Evolutionary conservation across 768 basidiomycete genomes (phyloP), one percentile per base, ranked within the genome.

Genomic region (Astraeus odoratus): DNA sequence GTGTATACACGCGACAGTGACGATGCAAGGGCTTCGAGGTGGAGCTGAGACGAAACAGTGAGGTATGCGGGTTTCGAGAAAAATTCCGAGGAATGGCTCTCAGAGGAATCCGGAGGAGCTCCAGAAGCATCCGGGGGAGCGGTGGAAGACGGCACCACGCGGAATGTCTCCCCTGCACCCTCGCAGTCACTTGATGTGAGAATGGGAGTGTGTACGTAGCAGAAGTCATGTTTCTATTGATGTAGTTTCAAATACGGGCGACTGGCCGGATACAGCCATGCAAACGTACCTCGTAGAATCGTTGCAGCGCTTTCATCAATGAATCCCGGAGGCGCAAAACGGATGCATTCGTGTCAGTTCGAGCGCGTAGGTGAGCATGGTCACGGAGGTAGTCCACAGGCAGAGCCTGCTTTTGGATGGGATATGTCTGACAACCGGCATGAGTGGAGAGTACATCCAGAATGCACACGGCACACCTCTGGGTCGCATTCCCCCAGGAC

Each of bases 31-130:
- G 87, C 83, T 62, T 99, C 96, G 25, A 98, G 81, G 59, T 99
- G 95, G 4, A 99, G 76, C 64, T 99, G 96, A 27, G 92, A 86
- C 1, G 94, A 97, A 7, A 98, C 96, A 1, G 94, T 95, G 24
- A 99, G 76, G 61, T 87, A 87, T 15, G 92, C 78, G 1, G 81
- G 80, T 23, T 72, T 72, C 19, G 74, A 73, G 66, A 94, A 92
- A 65, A 92, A 91, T 55, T 86, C 80, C 34, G 62, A 45, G 12
- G 25, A 29, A 4, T 48, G 36, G 4, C 24, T 22, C 18, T 56
- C 58, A 1, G 35, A 20, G 4, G 45, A 39, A 15, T 50, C 42
- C 41, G 50, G n/a, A 42, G 44, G 8, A 25, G 58, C 24, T 53
- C 46, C 33, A 26, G 51, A 44, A 15, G 53, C 40, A 7, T 31